phyloP scores from a whole-genome alignment of 2,329 filamentous ascomycete species.

The Neonectria punicea region DNA sequence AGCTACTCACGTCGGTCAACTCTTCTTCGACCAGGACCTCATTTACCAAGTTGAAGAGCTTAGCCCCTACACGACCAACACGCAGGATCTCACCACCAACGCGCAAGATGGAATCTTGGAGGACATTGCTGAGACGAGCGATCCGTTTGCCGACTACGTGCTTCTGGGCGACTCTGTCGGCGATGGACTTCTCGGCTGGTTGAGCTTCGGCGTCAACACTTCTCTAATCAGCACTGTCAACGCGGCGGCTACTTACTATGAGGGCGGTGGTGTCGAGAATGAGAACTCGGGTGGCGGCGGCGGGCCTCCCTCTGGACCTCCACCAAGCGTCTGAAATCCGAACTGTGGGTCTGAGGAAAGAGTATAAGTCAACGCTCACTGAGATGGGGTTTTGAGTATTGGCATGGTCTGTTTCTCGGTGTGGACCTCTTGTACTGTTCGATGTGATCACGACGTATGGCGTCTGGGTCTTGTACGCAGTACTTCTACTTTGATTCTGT shows the following conservation, averaged over 20 bases:
- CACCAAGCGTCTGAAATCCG: neutral
- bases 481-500: too few species aligned
- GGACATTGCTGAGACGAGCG: slow-evolving; percentile 13
- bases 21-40: slow-evolving; percentile 68
- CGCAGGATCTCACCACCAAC: slow-evolving; percentile 57
- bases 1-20: slow-evolving; percentile 66
- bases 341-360: neutral
- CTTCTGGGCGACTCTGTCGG: slow-evolving; percentile 9
- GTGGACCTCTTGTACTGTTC: too few species aligned
- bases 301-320: neutral
- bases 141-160: slow-evolving; percentile 15
- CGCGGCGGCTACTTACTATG: slow-evolving; percentile 15
- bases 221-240: slow-evolving; percentile 1
- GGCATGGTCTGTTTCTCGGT: too few species aligned
- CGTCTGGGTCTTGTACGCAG: too few species aligned
- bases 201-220: too few species aligned
- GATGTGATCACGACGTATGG: too few species aligned
- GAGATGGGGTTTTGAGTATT: too few species aligned
- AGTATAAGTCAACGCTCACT: neutral
- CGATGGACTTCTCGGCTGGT: neutral
- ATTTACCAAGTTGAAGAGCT: slow-evolving; percentile 59
- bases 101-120: slow-evolving; percentile 52
- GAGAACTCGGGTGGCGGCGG: slow-evolving; percentile 1
- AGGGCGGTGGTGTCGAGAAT: slow-evolving; percentile 6
- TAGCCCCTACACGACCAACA: slow-evolving; percentile 57